These are phyloP conservation scores for Vicia villosa DNA, from an alignment of 306 rosid genomes.

Conservation along the genomic window DNA sequence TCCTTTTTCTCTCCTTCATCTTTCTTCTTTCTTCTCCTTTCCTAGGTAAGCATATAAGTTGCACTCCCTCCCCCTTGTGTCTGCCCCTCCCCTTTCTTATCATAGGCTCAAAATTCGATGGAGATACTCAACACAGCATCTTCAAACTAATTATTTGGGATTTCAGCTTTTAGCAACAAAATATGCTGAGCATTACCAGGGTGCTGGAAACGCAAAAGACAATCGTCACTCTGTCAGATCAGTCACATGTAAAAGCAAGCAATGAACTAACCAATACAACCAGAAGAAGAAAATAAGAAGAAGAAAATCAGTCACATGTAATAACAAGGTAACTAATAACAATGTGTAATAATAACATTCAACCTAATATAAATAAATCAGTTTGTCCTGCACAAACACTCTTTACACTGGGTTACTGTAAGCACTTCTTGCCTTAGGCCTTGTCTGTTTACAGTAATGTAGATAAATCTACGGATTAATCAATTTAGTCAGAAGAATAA, in stretches of 20 bases:
- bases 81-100: too few species aligned
- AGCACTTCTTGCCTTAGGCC: conserved; percentile 81
- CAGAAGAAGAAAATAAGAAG: too few species aligned
- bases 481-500: conserved; percentile 13
- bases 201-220: background rate
- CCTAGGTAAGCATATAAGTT: too few species aligned
- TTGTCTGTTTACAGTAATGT: conserved; percentile 39
- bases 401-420: conserved; percentile 83
- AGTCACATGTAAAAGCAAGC: too few species aligned
- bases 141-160: background rate
- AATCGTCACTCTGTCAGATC: background rate
- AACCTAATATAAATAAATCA: conserved; percentile 29
- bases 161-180: conserved; percentile 3
- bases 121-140: background rate
- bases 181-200: background rate
- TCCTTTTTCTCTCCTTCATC: too few species aligned
- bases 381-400: conserved; percentile 77
- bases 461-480: conserved; percentile 8
- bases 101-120: background rate
- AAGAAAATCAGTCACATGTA: background rate
- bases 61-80: too few species aligned
- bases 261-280: too few species aligned
- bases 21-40: too few species aligned
- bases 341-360: conserved; percentile 11
- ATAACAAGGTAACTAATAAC: background rate